phyloP scores from a whole-genome alignment of 805 yeast species.

The Komagataella ulmi region DNA sequence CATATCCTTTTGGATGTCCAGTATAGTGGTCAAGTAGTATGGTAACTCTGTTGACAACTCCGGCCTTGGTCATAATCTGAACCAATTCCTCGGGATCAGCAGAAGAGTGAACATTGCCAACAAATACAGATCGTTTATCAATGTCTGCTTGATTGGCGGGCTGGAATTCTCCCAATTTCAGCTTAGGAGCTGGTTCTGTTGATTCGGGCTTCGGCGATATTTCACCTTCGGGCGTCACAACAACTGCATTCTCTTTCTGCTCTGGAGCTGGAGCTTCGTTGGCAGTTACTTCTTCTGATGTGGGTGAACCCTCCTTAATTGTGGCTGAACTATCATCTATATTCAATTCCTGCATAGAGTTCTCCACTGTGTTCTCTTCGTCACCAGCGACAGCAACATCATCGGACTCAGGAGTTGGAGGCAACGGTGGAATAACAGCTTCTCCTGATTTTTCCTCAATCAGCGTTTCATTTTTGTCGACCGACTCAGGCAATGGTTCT shows the following conservation, averaged over 20 bases:
- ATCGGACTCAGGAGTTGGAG: not conserved
- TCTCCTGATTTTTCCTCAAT: not conserved
- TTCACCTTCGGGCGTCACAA: not conserved
- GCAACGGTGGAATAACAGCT: not conserved
- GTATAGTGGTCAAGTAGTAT: slow-evolving; percentile 57
- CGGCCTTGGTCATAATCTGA: slow-evolving; percentile 54
- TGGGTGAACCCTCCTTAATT: not conserved
- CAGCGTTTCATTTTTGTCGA: not conserved
- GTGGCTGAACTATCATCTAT: not conserved
- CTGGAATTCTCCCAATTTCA: not conserved
- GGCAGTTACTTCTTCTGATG: not conserved
- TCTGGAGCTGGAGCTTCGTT: not conserved
- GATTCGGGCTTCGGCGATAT: not conserved
- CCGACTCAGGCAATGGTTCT: not conserved
- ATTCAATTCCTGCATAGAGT: not conserved
- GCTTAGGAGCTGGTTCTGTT: not conserved
- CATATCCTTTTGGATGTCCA: slow-evolving; percentile 78
- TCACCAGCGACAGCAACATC: not conserved
- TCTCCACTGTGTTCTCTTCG: not conserved
- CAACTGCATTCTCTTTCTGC: not conserved
- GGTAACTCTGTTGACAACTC: slow-evolving; percentile 68
- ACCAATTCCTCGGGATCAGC: slow-evolving; percentile 68
- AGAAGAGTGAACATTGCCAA: slow-evolving; percentile 76
- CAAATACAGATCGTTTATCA: slow-evolving; percentile 68
- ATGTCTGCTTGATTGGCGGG: slow-evolving; percentile 26